Percentiles rank a stretch among this genome's conserved stretches.
phyloP scores from a whole-genome alignment of 2,329 filamentous ascomycete species.

The Diaporthe sp. region DNA sequence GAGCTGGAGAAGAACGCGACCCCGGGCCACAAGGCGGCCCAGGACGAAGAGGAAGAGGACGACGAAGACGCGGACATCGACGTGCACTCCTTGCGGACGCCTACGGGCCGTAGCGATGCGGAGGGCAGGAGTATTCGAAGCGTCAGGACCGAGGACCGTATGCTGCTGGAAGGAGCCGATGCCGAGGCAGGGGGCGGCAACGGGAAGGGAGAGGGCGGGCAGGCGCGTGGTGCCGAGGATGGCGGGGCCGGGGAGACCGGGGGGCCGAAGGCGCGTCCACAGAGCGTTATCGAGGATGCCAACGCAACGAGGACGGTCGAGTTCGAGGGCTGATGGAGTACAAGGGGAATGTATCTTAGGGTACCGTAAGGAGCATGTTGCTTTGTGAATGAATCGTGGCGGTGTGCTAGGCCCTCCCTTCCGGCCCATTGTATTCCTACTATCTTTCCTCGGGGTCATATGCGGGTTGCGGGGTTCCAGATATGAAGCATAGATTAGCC shows the following conservation, averaged over 20 bases:
- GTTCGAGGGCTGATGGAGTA: slow-evolving; percentile 57
- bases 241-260: slow-evolving; percentile 40
- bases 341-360: not conserved
- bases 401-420: not conserved
- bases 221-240: no score
- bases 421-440: not conserved
- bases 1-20: slow-evolving; percentile 88
- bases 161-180: slow-evolving; percentile 80
- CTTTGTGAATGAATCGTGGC: not conserved
- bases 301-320: slow-evolving; percentile 57
- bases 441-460: not conserved
- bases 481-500: slow-evolving; percentile 17
- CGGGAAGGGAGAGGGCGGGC: slow-evolving; percentile 47
- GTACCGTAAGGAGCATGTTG: no score
- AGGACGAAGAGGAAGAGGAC: slow-evolving; percentile 77
- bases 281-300: slow-evolving; percentile 41
- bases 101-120: slow-evolving; percentile 65
- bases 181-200: slow-evolving; percentile 69
- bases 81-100: slow-evolving; percentile 45
- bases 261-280: slow-evolving; percentile 39
- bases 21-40: slow-evolving; percentile 64
- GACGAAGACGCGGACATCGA: slow-evolving; percentile 73
- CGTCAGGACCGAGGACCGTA: slow-evolving; percentile 75
- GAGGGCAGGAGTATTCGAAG: slow-evolving; percentile 75
- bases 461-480: not conserved